Conservation (phyloP, 306 rosid species). For the Trifolium fragiferum region DNA sequence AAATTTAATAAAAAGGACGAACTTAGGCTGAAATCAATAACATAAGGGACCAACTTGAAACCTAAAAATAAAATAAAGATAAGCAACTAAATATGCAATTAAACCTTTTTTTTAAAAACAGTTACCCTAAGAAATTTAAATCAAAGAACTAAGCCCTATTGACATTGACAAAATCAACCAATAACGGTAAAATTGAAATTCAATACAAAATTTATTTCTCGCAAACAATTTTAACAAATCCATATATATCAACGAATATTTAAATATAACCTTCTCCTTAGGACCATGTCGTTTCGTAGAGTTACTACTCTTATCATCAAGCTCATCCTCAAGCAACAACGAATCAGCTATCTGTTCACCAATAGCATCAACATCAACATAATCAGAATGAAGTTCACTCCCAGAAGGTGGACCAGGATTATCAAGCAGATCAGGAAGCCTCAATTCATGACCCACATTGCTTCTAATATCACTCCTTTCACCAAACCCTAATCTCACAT, state of each 20-base stretch:
- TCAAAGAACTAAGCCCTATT: neutral
- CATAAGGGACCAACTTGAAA: too few species aligned
- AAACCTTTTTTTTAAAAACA: neutral
- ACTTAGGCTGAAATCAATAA: too few species aligned
- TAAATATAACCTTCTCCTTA: slow-evolving; percentile 68
- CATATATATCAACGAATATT: slow-evolving; percentile 13
- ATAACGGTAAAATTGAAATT: neutral
- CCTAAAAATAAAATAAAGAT: too few species aligned
- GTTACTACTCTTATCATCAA: slow-evolving; percentile 57
- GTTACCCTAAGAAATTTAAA: slow-evolving; percentile 20
- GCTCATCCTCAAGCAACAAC: slow-evolving; percentile 65
- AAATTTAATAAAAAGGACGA: too few species aligned
- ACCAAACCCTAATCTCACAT: slow-evolving; percentile 37
- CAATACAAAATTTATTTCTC: neutral
- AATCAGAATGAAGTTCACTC: slow-evolving; percentile 54
- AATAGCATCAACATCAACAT: slow-evolving; percentile 49
- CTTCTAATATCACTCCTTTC: slow-evolving; percentile 45
- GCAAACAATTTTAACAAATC: slow-evolving; percentile 4
- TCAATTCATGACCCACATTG: slow-evolving; percentile 42
- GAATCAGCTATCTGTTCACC: slow-evolving; percentile 71
- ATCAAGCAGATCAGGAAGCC: slow-evolving; percentile 66
- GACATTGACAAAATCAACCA: neutral
- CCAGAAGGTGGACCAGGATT: slow-evolving; percentile 63
- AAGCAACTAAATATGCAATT: too few species aligned
- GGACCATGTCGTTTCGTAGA: slow-evolving; percentile 50